phyloP scores from a whole-genome alignment of 495 filamentous ascomycete genomes.

The Saxophila tyrrhenica region DNA sequence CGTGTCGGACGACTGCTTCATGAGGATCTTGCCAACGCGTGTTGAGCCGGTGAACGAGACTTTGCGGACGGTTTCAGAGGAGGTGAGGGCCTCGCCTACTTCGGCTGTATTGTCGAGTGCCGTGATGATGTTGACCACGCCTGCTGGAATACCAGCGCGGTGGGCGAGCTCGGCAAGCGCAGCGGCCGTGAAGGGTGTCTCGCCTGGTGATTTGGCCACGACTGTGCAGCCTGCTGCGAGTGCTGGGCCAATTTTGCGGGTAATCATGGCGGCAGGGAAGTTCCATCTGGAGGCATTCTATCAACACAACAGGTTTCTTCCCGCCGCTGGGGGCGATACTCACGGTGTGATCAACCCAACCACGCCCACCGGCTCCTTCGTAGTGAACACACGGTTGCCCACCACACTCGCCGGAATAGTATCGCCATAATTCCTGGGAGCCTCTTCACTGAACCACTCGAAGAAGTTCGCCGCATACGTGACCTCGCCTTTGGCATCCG shows the following conservation, averaged over 20 bases:
- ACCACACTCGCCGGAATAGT: conserved; percentile 48
- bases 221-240: conserved; percentile 52
- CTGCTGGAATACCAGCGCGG: conserved; percentile 48
- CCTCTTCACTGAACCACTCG: conserved; percentile 72
- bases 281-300: conserved; percentile 27
- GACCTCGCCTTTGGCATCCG: conserved; percentile 62
- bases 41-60: conserved; percentile 66
- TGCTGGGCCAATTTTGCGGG: conserved; percentile 35
- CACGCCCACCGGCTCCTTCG: conserved; percentile 72
- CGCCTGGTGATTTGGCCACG: conserved; percentile 54
- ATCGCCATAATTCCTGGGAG: conserved; percentile 56
- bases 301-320: neutral
- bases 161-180: conserved; percentile 46
- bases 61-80: conserved; percentile 54
- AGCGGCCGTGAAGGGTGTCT: conserved; percentile 48
- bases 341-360: conserved; percentile 83
- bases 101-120: conserved; percentile 52
- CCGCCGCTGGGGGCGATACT: neutral
- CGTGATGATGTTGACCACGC: conserved; percentile 49
- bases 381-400: conserved; percentile 34
- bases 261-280: conserved; percentile 38
- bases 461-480: conserved; percentile 63
- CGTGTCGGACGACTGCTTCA: conserved; percentile 46
- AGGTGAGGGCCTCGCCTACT: conserved; percentile 54
- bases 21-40: conserved; percentile 51